These are phyloP conservation scores for Chalciporus pseudorubinellus DNA, from an alignment of 768 basidiomycete species.

Conservation along the genomic window DNA sequence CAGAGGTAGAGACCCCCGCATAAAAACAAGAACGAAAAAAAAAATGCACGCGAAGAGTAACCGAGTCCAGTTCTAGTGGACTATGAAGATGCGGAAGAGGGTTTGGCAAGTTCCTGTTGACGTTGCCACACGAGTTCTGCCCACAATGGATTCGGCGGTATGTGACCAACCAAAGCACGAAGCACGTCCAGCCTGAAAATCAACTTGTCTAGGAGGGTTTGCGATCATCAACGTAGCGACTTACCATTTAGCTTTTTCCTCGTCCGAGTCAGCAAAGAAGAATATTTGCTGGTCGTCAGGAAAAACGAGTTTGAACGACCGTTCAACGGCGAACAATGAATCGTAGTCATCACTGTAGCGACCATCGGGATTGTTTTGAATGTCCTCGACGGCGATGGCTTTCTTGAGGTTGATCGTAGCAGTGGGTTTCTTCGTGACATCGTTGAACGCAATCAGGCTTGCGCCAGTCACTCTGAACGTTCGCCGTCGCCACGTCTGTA, in stretches of 20 bases:
- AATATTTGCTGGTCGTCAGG: slow-evolving; percentile 72
- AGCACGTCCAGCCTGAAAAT: slow-evolving; percentile 77
- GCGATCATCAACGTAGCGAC: slow-evolving; percentile 19
- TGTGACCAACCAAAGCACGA: slow-evolving; percentile 78
- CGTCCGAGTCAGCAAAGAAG: slow-evolving; percentile 90
- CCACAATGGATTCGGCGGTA: slow-evolving; percentile 92
- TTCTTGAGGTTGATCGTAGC: slow-evolving; percentile 90
- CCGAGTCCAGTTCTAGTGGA: not conserved
- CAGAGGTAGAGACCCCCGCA: not conserved
- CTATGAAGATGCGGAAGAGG: slow-evolving; percentile 1
- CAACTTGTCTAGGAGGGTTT: not conserved
- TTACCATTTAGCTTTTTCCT: slow-evolving; percentile 85
- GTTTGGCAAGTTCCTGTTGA: slow-evolving; percentile 47
- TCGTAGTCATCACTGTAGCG: slow-evolving; percentile 56
- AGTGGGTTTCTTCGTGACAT: slow-evolving; percentile 86
- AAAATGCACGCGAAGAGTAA: not conserved
- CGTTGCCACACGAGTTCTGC: slow-evolving; percentile 88
- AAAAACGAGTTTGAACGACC: slow-evolving; percentile 85
- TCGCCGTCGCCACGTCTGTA: slow-evolving; percentile 78
- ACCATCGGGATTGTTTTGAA: slow-evolving; percentile 57
- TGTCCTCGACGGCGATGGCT: slow-evolving; percentile 73
- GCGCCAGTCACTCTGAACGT: slow-evolving; percentile 83
- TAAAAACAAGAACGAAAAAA: slow-evolving; percentile 5
- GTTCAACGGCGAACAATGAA: slow-evolving; percentile 65
- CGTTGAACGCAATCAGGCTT: slow-evolving; percentile 86